phyloP scores from a whole-genome alignment of 768 basidiomycete species.

The Lenzites betulinus region DNA sequence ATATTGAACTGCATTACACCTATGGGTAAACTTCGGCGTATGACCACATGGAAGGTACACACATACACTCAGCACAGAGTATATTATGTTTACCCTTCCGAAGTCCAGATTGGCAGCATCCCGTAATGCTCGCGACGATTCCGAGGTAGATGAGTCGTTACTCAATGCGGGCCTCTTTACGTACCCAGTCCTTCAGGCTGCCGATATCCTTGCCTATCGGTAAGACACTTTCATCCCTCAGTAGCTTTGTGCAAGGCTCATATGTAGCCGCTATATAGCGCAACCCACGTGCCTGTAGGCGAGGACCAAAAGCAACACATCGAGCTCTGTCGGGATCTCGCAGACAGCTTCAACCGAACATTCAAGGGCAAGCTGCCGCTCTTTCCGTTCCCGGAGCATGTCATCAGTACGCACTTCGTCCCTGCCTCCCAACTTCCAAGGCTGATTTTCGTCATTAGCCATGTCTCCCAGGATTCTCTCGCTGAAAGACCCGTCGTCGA shows the following conservation, averaged over 20 bases:
- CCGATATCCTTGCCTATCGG: constrained; percentile 89
- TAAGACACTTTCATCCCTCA: constrained; percentile 33
- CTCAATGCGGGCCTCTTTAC: constrained; percentile 87
- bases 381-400: constrained; percentile 72
- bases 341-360: constrained; percentile 76
- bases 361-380: constrained; percentile 49
- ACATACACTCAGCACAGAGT: neutral
- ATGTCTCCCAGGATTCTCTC: constrained; percentile 82
- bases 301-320: constrained; percentile 97
- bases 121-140: constrained; percentile 72
- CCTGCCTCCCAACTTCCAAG: neutral
- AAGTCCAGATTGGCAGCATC: constrained; percentile 77
- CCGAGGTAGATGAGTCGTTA: constrained; percentile 78
- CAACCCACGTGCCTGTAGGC: constrained; percentile 94
- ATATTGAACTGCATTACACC: constrained; percentile 84
- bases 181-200: constrained; percentile 92
- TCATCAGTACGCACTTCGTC: constrained; percentile 57
- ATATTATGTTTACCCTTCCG: neutral
- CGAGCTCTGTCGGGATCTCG: constrained; percentile 84
- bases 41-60: constrained; percentile 96
- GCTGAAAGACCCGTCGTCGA: constrained; percentile 78
- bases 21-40: constrained; percentile 77
- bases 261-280: constrained; percentile 42
- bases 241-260: neutral
- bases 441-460: constrained; percentile 45